Evolutionary conservation across 192 early-diverging fungal genomes (phyloP).

Genomic region (Rhizoclosmatium sp.): DNA sequence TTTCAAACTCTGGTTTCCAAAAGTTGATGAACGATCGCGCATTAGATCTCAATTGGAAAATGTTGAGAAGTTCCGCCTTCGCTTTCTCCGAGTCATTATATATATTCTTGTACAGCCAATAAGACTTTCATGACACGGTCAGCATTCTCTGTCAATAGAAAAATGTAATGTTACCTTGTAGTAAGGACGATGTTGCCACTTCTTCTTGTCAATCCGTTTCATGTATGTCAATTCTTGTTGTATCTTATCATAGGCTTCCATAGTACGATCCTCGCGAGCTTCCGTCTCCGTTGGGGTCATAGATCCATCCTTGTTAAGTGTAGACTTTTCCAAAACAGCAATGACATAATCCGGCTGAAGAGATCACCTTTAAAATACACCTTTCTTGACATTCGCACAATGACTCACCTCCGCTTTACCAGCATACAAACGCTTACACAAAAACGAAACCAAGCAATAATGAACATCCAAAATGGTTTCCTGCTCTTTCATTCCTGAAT

Average conservation of each 20-base stretch:
- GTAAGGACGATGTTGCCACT: constrained; percentile 75
- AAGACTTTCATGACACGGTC: constrained; percentile 49
- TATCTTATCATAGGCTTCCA: constrained; percentile 56
- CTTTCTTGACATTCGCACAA: background rate
- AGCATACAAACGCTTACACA: constrained; percentile 61
- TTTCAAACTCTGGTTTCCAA: constrained; percentile 82
- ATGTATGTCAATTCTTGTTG: constrained; percentile 58
- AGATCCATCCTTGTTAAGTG: constrained; percentile 26
- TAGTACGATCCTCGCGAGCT: constrained; percentile 15
- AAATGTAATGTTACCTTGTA: constrained; percentile 60
- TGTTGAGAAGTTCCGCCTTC: constrained; percentile 61
- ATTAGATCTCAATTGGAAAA: constrained; percentile 67
- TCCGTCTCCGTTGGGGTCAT: constrained; percentile 2
- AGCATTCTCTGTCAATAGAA: background rate
- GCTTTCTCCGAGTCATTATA: constrained; percentile 64
- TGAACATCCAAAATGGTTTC: constrained; percentile 70
- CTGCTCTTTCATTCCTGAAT: constrained; percentile 54
- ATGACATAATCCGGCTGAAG: background rate
- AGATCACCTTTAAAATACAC: background rate
- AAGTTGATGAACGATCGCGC: constrained; percentile 69
- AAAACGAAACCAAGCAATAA: constrained; percentile 62
- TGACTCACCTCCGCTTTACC: constrained; percentile 58
- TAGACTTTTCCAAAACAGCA: background rate
- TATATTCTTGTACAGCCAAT: constrained; percentile 69
- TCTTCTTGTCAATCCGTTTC: constrained; percentile 67